Percentiles rank a stretch among this genome's conserved stretches.
phyloP scores from a whole-genome alignment of 805 yeast species.

The Candida adriatica region DNA sequence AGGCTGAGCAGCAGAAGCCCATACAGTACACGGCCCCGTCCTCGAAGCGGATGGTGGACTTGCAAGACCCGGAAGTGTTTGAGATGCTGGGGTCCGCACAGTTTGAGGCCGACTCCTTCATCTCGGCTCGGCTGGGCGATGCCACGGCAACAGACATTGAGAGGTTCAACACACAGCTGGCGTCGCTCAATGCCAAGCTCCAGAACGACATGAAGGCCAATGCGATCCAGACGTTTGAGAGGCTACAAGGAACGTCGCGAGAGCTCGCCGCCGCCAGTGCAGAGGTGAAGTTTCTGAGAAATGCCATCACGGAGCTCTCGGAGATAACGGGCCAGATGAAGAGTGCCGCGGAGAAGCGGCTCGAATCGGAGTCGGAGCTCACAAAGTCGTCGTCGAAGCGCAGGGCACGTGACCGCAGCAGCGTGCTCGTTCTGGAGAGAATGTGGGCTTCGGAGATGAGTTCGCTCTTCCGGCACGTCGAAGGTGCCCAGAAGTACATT shows the following conservation, averaged over 20 bases:
- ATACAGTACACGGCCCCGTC: background rate
- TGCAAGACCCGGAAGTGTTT: slow-evolving; percentile 23
- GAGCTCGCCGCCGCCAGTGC: slow-evolving; percentile 58
- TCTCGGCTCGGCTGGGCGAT: slow-evolving; percentile 44
- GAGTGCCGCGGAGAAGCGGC: slow-evolving; percentile 51
- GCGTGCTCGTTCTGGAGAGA: slow-evolving; percentile 65
- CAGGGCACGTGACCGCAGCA: slow-evolving; percentile 62
- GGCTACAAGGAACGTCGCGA: slow-evolving; percentile 50
- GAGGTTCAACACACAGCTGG: slow-evolving; percentile 52
- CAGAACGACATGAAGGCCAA: slow-evolving; percentile 51
- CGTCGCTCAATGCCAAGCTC: slow-evolving; percentile 41
- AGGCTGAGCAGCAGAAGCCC: background rate
- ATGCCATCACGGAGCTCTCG: slow-evolving; percentile 51
- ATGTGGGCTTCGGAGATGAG: slow-evolving; percentile 75
- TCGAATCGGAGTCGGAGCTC: slow-evolving; percentile 37
- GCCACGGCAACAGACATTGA: slow-evolving; percentile 72
- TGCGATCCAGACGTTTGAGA: slow-evolving; percentile 56
- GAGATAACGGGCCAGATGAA: slow-evolving; percentile 53
- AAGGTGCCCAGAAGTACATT: slow-evolving; percentile 80
- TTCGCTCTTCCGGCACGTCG: slow-evolving; percentile 71
- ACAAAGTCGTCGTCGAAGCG: slow-evolving; percentile 13
- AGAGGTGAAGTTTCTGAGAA: slow-evolving; percentile 56
- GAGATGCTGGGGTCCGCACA: slow-evolving; percentile 31
- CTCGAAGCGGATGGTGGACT: slow-evolving; percentile 11
- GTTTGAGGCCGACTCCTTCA: slow-evolving; percentile 43